Percentiles rank a stretch among this genome's conserved stretches.
Conservation (phyloP, 2,329 filamentous ascomycete species). For the Calonectria henricotiae region DNA sequence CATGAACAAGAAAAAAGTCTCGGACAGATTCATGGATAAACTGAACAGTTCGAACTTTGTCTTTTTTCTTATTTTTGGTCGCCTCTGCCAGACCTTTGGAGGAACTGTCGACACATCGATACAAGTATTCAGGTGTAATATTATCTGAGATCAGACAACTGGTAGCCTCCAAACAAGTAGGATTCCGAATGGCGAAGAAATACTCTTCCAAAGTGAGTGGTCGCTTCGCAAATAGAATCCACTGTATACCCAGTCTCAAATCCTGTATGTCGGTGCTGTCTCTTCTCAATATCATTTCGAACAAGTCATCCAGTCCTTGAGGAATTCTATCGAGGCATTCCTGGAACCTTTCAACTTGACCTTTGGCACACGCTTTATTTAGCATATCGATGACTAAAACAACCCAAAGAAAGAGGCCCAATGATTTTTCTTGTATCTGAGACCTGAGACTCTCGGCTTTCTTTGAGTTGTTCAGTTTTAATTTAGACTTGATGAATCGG, state of each 20-base stretch:
- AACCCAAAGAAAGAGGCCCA: conserved; percentile 46
- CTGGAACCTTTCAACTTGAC: conserved; percentile 46
- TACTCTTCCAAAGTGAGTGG: conserved; percentile 64
- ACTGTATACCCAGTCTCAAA: conserved; percentile 66
- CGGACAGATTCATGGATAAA: background rate
- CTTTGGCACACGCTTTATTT: conserved; percentile 56
- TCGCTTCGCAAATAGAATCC: conserved; percentile 67
- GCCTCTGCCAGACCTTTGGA: background rate
- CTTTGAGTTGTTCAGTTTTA: conserved; percentile 9
- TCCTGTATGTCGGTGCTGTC: conserved; percentile 62
- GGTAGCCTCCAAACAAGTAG: no score
- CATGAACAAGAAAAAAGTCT: background rate
- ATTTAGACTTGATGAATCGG: conserved; percentile 39
- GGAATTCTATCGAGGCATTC: conserved; percentile 58
- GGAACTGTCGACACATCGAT: background rate
- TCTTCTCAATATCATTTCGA: conserved; percentile 67
- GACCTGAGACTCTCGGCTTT: background rate
- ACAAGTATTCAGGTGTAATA: background rate
- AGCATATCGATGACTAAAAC: conserved; percentile 62
- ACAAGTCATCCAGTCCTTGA: conserved; percentile 63
- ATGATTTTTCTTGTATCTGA: conserved; percentile 57
- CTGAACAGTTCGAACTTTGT: background rate
- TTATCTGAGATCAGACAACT: background rate
- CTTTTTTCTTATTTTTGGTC: background rate
- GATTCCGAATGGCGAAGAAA: conserved; percentile 53